phyloP scores from a whole-genome alignment of 225 moss, liverwort and hornwort species.

The Ulota crispa region DNA sequence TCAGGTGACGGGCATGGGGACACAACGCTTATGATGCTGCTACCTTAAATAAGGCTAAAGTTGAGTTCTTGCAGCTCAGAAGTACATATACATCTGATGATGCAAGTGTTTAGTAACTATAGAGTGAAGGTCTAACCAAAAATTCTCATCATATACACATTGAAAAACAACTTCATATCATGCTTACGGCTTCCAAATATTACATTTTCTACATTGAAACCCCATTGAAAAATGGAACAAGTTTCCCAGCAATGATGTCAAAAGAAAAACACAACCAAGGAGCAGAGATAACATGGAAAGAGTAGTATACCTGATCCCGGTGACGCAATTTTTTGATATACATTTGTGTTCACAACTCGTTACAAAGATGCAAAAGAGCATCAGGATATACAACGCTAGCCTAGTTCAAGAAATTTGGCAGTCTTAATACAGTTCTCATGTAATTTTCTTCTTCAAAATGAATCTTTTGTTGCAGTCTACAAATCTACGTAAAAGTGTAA shows the following conservation, averaged over 20 bases:
- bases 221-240: neutral
- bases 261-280: neutral
- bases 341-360: conserved; percentile 13
- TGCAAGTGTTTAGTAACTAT: neutral
- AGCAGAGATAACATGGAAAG: neutral
- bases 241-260: neutral
- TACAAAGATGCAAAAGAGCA: conserved; percentile 30
- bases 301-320: neutral
- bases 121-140: neutral
- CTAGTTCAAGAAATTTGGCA: conserved; percentile 15
- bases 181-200: neutral
- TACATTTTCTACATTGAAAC: neutral
- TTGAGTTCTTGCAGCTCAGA: neutral
- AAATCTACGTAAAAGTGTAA: conserved; percentile 2
- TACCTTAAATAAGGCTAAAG: neutral
- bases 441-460: conserved; percentile 10
- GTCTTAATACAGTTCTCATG: conserved; percentile 22
- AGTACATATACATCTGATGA: neutral
- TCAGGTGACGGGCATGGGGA: too few relatives aligned
- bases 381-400: conserved; percentile 22
- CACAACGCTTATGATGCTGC: too few relatives aligned
- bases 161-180: neutral
- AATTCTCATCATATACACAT: neutral
- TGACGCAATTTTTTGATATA: conserved; percentile 4
- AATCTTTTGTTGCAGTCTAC: conserved; percentile 18